Evolutionary conservation across 2,329 filamentous ascomycete species (phyloP), one percentile per base, ranked within the genome.

Genomic region (Incumbomyces lentus): DNA sequence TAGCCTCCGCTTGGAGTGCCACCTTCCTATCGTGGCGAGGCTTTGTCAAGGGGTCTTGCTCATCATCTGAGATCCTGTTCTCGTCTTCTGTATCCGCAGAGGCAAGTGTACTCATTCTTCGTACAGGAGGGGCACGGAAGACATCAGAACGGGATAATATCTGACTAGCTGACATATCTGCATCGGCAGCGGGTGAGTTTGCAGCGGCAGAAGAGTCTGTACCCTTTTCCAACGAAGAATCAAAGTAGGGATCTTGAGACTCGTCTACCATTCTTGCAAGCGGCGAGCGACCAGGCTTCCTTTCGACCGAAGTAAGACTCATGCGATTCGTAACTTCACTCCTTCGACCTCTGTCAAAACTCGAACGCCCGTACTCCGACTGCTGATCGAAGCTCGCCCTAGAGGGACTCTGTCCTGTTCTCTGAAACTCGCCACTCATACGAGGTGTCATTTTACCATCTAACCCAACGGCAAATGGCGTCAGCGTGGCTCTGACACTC

Each of bases 141-240:
- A 95, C 84, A 56, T 92, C 86, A 56, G 88, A 95, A 30, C 85
- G 80, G 44, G 79, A 77, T 7, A 98, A 68, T 32, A 96, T 95
- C 63, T 95, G 88, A 61, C 90, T 96, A 2, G 86, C 90, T 2
- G 89, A 93, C 40, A 83, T 81, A 47, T 73, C 72, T n/a, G 73
- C 78, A 48, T 89, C 86, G 16, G 48, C 52, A 35, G 89, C 84
- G 45, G 76, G 78, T 1, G 79, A 81, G 2, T 84, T 85, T 3
- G 80, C 72, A 1, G 82, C 72, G 29, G 82, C 69, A 2, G 80
- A 86, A 1, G 84, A 89, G 47, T 84, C 78, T 4, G 81, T 86
- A 0, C 80, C 82, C 37, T 83, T 84, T 44, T 86, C 86, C 50
- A 82, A 57, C 35, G 82, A 86, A 33, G 82, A 87, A 56, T 84